These are phyloP conservation scores for Starmerella cellae DNA, from an alignment of 805 yeast species.

Conservation along the genomic window DNA sequence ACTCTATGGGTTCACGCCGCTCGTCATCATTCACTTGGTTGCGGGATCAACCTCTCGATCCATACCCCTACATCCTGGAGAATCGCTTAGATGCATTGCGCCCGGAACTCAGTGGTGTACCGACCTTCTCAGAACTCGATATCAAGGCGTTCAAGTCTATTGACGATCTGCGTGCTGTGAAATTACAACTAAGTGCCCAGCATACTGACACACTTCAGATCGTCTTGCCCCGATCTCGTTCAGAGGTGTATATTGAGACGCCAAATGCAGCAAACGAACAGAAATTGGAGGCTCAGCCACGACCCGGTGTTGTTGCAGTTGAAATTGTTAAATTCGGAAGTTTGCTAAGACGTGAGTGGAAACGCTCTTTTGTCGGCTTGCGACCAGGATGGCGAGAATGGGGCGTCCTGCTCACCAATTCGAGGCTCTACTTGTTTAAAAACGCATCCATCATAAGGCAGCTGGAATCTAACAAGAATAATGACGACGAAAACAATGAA, in stretches of 20 bases:
- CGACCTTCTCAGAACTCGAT: neutral
- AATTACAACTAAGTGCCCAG: neutral
- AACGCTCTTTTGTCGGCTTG: slow-evolving; percentile 23
- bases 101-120: slow-evolving; percentile 20
- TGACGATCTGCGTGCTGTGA: slow-evolving; percentile 4
- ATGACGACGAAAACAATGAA: neutral
- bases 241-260: slow-evolving; percentile 27
- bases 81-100: slow-evolving; percentile 27
- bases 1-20: slow-evolving; percentile 7
- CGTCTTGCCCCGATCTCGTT: slow-evolving; percentile 29
- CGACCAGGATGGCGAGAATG: slow-evolving; percentile 29
- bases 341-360: slow-evolving; percentile 27
- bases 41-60: slow-evolving; percentile 23
- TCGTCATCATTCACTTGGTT: slow-evolving; percentile 16
- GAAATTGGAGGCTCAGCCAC: slow-evolving; percentile 20
- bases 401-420: slow-evolving; percentile 33
- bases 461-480: neutral
- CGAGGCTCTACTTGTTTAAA: slow-evolving; percentile 32
- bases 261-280: slow-evolving; percentile 8
- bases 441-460: slow-evolving; percentile 26
- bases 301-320: slow-evolving; percentile 30
- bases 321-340: slow-evolving; percentile 31
- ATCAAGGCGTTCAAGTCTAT: neutral
- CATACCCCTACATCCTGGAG: slow-evolving; percentile 29
- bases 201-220: slow-evolving; percentile 24